Percentiles rank a stretch among this genome's conserved stretches.
These are phyloP conservation scores for Citrus sinensis DNA, from an alignment of 345 rosid species.

Conservation along the genomic window DVS_A1.0 CM039161.1:9973001-9973500, in stretches of 20 bases:
- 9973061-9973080: conserved; percentile 28
- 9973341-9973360: conserved; percentile 46
- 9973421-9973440: conserved; percentile 86
- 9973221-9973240: conserved; percentile 32
- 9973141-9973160: conserved; percentile 62
- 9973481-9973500: conserved; percentile 96
- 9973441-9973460: conserved; percentile 91
- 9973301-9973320: conserved; percentile 29
- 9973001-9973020: background rate
- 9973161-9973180: conserved; percentile 45
- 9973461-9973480: conserved; percentile 98
- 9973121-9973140: conserved; percentile 59
- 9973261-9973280: conserved; percentile 56
- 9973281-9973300: conserved; percentile 56
- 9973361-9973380: conserved; percentile 45
- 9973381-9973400: conserved; percentile 44
- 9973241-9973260: conserved; percentile 52
- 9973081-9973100: conserved; percentile 55
- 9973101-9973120: conserved; percentile 56
- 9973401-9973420: conserved; percentile 52
- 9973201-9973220: conserved; percentile 49
- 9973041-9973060: conserved; percentile 17
- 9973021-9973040: background rate
- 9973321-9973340: conserved; percentile 31
- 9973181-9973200: conserved; percentile 74